Evolutionary conservation across 257 asterid genomes (phyloP), one percentile per base, ranked within the genome.

Genomic region (Solanum lycopersicoides): DNA sequence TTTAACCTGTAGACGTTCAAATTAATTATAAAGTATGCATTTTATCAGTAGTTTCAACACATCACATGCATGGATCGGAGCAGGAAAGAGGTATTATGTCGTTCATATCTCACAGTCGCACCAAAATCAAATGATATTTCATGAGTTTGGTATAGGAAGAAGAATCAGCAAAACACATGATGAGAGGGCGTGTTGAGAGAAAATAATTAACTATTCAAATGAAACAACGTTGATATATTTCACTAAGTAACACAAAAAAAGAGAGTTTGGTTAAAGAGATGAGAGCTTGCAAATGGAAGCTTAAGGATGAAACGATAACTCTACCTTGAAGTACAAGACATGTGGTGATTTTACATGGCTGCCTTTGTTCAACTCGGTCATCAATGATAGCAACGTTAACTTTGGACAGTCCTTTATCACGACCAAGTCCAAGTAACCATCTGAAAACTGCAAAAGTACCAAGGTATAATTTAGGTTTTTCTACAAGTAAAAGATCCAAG

Each of bases 371-470:
- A 96, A 42, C 88, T 90, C 91, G 23, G 93, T 90, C 98, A 96
- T 90, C 91, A 91, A 87, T 86, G 89, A 87, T 12, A 97, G 93
- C 93, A 97, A 91, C 10, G 96, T 56, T 63, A 95, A 88, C 87
- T 89, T 95, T 74, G 98, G 91, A 85, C 95, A 88, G 80, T 97
- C 97, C 92, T 91, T 94, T 66, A 95, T 93, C 97, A 97, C 86
- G 83, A 97, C 91, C 92, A 97, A 91, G 93, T 96, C 99, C 92
- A 95, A 88, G 90, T 92, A 95, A 82, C 99, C 99, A 91, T 97
- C 99, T 13, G 99, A 96, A 92, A 97, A 96, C 99, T 97, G 95
- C 88, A 91, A 47, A 86, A 41, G 87, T 39, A 86, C 85, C 44
- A 41, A 76, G 13, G 12, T 21, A 41, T 39, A 75, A 75, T 50